Evolutionary conservation across 2,329 filamentous ascomycete species (phyloP).

Genomic region (Cladorrhinum sp.): DNA sequence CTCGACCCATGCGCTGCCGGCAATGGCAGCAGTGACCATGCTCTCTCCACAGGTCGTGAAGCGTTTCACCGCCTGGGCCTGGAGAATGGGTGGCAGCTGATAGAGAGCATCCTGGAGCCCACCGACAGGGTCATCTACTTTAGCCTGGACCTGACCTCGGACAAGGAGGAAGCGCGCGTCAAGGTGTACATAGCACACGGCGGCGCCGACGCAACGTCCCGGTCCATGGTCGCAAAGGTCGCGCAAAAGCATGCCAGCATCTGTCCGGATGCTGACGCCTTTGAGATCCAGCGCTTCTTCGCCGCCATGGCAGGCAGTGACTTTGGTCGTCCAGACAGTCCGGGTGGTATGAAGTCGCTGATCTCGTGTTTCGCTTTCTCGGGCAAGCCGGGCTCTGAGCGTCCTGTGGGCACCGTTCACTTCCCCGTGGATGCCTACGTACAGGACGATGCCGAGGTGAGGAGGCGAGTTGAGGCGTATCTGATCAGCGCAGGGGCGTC

Average conservation of each 20-base stretch:
- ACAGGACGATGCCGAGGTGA: neutral
- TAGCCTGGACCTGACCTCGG: neutral
- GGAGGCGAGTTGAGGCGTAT: neutral
- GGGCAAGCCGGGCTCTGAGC: neutral
- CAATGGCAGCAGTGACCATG: no score
- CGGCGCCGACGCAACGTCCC: constrained; percentile 5
- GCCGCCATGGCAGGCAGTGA: constrained; percentile 4
- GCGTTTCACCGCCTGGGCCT: constrained; percentile 1
- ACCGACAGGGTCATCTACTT: constrained; percentile 5
- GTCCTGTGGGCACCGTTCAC: constrained; percentile 2
- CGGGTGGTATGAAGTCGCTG: neutral
- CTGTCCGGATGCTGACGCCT: constrained; percentile 7
- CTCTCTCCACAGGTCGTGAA: neutral
- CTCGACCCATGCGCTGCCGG: constrained; percentile 3
- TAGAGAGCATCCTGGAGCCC: neutral
- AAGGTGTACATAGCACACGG: constrained; percentile 9
- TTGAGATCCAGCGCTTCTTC: constrained; percentile 11
- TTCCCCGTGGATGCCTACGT: constrained; percentile 3
- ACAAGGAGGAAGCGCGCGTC: constrained; percentile 1
- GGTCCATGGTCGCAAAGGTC: neutral
- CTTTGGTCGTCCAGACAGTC: neutral
- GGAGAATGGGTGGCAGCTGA: neutral
- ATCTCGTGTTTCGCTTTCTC: constrained; percentile 5
- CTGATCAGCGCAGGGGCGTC: neutral
- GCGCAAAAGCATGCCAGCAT: constrained; percentile 5